Percentiles rank a stretch among this genome's conserved stretches.
Evolutionary conservation across 73 alveolate species (phyloP).

Genomic region (Diophrys appendiculata): DNA sequence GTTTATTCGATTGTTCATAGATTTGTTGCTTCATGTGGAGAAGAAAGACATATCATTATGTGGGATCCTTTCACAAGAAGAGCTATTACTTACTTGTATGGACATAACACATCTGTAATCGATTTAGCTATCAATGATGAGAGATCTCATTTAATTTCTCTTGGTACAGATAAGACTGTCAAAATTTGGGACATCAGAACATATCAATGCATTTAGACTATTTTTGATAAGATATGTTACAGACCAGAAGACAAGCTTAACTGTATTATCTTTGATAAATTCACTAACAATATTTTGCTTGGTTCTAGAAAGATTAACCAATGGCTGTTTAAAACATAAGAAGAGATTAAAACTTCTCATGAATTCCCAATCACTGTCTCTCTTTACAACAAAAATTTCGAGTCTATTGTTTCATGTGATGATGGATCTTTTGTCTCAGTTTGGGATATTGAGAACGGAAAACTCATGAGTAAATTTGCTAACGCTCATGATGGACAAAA

Average conservation of each 20-base stretch:
- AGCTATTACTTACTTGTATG: conserved; percentile 52
- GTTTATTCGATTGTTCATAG: conserved; percentile 62
- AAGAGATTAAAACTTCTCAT: conserved; percentile 73
- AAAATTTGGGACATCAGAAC: conserved; percentile 82
- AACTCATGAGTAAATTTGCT: conserved; percentile 65
- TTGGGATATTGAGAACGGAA: conserved; percentile 74
- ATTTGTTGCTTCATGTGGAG: conserved; percentile 81
- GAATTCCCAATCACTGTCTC: conserved; percentile 65
- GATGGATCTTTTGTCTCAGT: conserved; percentile 70
- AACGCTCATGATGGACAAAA: conserved; percentile 64
- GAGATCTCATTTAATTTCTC: conserved; percentile 59
- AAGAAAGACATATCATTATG: conserved; percentile 70
- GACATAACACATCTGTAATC: conserved; percentile 68
- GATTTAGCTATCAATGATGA: conserved; percentile 75
- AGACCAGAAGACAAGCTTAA: conserved; percentile 80
- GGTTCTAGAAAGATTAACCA: conserved; percentile 68
- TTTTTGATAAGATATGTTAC: conserved; percentile 68
- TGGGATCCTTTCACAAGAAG: conserved; percentile 77
- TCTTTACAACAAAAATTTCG: conserved; percentile 60
- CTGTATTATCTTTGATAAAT: conserved; percentile 55
- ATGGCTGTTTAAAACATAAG: conserved; percentile 74
- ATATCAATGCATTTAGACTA: conserved; percentile 73
- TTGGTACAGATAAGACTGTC: conserved; percentile 78
- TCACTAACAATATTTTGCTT: conserved; percentile 54
- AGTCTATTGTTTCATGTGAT: conserved; percentile 76